Conservation (phyloP, 1,284 basidiomycete species). For the Porogramme epimiltina region DNA sequence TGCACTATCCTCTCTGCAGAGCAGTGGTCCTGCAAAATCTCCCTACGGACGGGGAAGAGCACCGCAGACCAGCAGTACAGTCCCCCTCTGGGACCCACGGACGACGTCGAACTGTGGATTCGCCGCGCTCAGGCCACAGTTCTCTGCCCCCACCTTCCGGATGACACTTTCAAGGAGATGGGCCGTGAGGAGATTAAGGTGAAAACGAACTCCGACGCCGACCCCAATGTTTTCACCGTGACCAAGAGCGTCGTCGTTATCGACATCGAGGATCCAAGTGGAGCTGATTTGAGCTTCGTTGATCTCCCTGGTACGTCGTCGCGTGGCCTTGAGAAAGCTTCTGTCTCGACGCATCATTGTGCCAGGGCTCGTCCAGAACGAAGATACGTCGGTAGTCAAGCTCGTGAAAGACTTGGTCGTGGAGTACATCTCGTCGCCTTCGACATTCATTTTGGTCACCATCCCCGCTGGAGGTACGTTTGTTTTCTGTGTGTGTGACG, state of each 20-base stretch:
- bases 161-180: slow-evolving; percentile 17
- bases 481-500: not conserved
- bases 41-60: slow-evolving; percentile 23
- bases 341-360: not conserved
- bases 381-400: slow-evolving; percentile 38
- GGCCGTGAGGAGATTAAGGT: slow-evolving; percentile 19
- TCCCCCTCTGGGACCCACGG: slow-evolving; percentile 14
- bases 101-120: slow-evolving; percentile 32
- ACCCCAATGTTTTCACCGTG: slow-evolving; percentile 22
- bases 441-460: slow-evolving; percentile 57
- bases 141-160: slow-evolving; percentile 23
- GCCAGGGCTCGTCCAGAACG: slow-evolving; percentile 59
- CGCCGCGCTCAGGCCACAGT: slow-evolving; percentile 34
- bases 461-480: slow-evolving; percentile 57
- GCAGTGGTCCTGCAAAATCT: slow-evolving; percentile 34
- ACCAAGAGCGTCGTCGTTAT: slow-evolving; percentile 30
- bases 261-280: slow-evolving; percentile 36
- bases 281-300: slow-evolving; percentile 52
- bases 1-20: slow-evolving; percentile 19
- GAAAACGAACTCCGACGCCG: slow-evolving; percentile 3
- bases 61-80: slow-evolving; percentile 24
- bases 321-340: not conserved
- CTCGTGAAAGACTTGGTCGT: slow-evolving; percentile 46
- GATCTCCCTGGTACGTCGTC: slow-evolving; percentile 47
- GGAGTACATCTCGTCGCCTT: slow-evolving; percentile 40